These are phyloP conservation scores for Trypanosoma avium DNA, from an alignment of 208 protist species.

Conservation along the genomic window DNA sequence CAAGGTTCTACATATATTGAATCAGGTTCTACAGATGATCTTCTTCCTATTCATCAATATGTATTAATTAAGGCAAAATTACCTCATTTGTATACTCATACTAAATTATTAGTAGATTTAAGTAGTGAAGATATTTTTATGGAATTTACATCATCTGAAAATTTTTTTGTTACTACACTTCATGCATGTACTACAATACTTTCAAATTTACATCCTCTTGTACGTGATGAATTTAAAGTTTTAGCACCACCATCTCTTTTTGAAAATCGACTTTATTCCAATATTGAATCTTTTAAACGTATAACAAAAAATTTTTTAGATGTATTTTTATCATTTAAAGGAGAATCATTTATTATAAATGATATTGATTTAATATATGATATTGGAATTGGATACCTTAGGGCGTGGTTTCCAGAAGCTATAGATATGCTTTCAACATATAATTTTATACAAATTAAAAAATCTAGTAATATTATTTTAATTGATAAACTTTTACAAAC, in stretches of 20 bases:
- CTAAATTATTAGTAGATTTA: constrained; percentile 71
- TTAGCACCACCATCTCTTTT: constrained; percentile 44
- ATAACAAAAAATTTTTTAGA: constrained; percentile 11
- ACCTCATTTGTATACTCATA: constrained; percentile 52
- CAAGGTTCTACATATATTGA: constrained; percentile 8
- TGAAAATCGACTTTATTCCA: constrained; percentile 26
- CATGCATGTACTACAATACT: constrained; percentile 70
- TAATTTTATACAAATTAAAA: neutral
- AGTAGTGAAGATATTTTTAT: constrained; percentile 59
- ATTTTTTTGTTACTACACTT: constrained; percentile 79
- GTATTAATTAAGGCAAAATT: constrained; percentile 63
- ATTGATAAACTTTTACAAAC: constrained; percentile 7
- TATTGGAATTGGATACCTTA: constrained; percentile 28
- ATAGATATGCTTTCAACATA: constrained; percentile 18
- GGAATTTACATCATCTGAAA: constrained; percentile 73
- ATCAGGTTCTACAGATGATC: constrained; percentile 74
- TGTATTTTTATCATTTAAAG: constrained; percentile 9
- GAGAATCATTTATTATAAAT: neutral
- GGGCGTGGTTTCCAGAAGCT: constrained; percentile 31
- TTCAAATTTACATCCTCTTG: constrained; percentile 49
- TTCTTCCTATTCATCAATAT: constrained; percentile 89
- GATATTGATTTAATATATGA: constrained; percentile 10
- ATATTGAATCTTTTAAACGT: neutral
- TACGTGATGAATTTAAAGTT: constrained; percentile 52
- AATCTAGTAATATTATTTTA: neutral